Percentiles rank a stretch among this genome's conserved stretches.
Conservation (phyloP, 148 eudicot genomes). For the Rhododendron kiyosumense region DNA sequence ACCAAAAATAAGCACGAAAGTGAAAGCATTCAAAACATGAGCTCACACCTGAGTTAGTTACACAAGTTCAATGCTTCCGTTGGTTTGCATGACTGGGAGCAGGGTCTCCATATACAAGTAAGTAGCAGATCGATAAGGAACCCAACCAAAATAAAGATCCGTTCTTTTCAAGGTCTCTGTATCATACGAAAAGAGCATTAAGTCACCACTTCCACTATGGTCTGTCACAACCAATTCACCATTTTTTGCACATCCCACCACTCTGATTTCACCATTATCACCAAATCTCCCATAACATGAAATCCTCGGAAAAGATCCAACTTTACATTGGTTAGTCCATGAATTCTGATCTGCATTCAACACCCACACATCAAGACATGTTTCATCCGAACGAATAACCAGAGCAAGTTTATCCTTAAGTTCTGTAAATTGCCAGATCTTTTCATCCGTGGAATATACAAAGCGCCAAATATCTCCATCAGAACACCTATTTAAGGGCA, state of each 20-base stretch:
- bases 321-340: too few species aligned
- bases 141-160: neutral
- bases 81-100: neutral
- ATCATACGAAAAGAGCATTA: neutral
- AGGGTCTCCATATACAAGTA: neutral
- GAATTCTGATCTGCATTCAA: too few species aligned
- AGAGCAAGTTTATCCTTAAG: too few species aligned
- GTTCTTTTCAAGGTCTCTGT: neutral
- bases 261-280: neutral
- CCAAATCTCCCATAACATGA: too few species aligned
- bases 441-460: too few species aligned
- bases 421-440: too few species aligned
- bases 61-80: neutral
- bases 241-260: neutral
- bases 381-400: too few species aligned
- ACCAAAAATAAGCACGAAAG: neutral
- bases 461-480: too few species aligned
- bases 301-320: too few species aligned
- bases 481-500: too few species aligned
- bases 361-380: too few species aligned
- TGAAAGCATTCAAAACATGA: neutral
- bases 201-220: neutral
- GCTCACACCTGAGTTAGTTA: neutral
- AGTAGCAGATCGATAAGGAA: neutral
- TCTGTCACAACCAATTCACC: neutral